Evolutionary conservation across 1,284 basidiomycete species (phyloP).

Genomic region (Trametes sp.): DNA sequence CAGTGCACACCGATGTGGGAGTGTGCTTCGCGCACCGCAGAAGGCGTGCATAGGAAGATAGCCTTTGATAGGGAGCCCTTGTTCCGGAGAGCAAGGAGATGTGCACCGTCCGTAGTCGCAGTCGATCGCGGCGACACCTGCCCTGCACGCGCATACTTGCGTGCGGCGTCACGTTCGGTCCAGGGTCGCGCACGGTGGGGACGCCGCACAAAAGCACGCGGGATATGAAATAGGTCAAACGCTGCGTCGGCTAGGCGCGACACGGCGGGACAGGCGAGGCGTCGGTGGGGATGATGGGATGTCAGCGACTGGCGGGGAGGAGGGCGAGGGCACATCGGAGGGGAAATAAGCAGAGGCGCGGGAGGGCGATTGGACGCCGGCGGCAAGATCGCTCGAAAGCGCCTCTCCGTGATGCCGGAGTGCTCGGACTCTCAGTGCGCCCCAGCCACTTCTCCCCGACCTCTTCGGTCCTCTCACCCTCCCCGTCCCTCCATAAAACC

Average conservation of each 20-base stretch:
- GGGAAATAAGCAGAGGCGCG: constrained; percentile 13
- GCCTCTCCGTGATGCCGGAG: constrained; percentile 29
- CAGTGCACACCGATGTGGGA: constrained; percentile 20
- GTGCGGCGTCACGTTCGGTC: constrained; percentile 2
- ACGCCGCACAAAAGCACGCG: too few species aligned
- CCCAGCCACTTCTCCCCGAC: constrained; percentile 25
- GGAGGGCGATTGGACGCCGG: constrained; percentile 18
- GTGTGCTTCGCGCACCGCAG: constrained; percentile 13
- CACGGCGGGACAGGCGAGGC: neutral
- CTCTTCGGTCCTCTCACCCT: constrained; percentile 27
- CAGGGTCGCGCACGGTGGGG: neutral
- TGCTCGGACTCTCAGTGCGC: neutral
- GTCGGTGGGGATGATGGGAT: neutral
- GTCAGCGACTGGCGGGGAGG: constrained; percentile 5
- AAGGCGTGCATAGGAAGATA: constrained; percentile 16
- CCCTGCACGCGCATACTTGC: constrained; percentile 5
- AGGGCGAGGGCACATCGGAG: constrained; percentile 26
- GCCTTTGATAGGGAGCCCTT: constrained; percentile 18
- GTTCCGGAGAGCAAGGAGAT: constrained; percentile 32
- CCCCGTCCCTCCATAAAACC: constrained; percentile 16
- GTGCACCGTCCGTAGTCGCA: constrained; percentile 16
- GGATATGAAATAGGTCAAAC: constrained; percentile 3
- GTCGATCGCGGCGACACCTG: constrained; percentile 18
- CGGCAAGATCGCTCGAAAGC: constrained; percentile 21
- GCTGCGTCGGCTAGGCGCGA: neutral